A percentile compares a stretch with the other conserved stretches of the same genome.
phyloP scores from a whole-genome alignment of 1,139 yeast species.

The Sugiyamaella xylanicola region DNA sequence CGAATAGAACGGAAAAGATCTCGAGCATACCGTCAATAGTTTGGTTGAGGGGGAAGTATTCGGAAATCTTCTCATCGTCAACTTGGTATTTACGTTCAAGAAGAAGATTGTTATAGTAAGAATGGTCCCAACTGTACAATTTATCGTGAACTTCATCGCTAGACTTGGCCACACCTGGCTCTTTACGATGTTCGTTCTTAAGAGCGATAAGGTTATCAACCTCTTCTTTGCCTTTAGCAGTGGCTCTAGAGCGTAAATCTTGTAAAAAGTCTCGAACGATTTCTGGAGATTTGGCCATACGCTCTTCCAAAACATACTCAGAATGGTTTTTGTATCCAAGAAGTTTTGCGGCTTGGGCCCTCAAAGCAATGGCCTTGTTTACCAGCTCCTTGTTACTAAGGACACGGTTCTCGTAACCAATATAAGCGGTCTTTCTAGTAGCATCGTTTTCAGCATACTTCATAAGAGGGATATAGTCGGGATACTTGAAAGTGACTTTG shows the following conservation, averaged over 20 bases:
- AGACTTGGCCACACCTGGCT: conserved; percentile 47
- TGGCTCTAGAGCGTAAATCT: conserved; percentile 60
- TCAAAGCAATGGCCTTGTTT: conserved; percentile 57
- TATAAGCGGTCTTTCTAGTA: conserved; percentile 65
- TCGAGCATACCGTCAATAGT: conserved; percentile 69
- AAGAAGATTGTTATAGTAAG: conserved; percentile 63
- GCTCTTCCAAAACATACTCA: conserved; percentile 67
- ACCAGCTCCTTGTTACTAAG: conserved; percentile 61
- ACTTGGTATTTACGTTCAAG: conserved; percentile 70
- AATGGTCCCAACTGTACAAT: conserved; percentile 74
- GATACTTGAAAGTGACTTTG: conserved; percentile 78
- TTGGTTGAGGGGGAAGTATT: conserved; percentile 73
- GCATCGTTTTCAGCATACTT: conserved; percentile 64
- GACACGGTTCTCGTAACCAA: conserved; percentile 68
- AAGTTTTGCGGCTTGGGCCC: conserved; percentile 62
- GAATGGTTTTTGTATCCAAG: conserved; percentile 71
- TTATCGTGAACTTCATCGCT: conserved; percentile 30
- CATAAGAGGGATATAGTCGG: conserved; percentile 75
- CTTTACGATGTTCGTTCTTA: conserved; percentile 56
- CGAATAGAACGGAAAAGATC: conserved; percentile 68
- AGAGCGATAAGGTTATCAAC: conserved; percentile 51
- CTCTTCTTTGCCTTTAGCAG: conserved; percentile 62
- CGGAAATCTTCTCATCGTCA: conserved; percentile 69
- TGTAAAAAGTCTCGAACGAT: conserved; percentile 61
- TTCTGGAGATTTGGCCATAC: conserved; percentile 73